Evolutionary conservation across 2,329 filamentous ascomycete genomes (phyloP).

Genomic region (Exophiala lecanii-corni): DNA sequence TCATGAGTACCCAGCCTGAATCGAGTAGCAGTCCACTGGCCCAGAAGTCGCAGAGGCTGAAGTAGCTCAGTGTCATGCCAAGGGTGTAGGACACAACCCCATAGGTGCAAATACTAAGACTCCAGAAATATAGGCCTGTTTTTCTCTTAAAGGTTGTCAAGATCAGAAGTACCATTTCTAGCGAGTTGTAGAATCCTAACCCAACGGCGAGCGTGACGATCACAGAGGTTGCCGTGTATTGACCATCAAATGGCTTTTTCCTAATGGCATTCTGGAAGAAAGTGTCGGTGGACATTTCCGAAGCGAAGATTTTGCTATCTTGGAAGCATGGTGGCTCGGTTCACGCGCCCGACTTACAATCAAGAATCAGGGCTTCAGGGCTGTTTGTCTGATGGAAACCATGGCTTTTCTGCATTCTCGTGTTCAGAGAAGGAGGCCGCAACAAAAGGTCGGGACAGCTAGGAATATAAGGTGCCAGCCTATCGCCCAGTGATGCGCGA

Average conservation of each 20-base stretch:
- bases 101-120: constrained; percentile 38
- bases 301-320: not conserved
- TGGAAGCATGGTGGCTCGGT: constrained; percentile 2
- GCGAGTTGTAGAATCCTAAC: constrained; percentile 47
- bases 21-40: constrained; percentile 39
- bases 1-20: constrained; percentile 44
- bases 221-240: constrained; percentile 33
- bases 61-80: constrained; percentile 46
- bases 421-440: too few relatives aligned
- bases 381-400: too few relatives aligned
- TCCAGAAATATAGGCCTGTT: constrained; percentile 48
- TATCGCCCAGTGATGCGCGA: too few relatives aligned
- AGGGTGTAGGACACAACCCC: constrained; percentile 44
- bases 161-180: constrained; percentile 46
- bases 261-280: constrained; percentile 1
- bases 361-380: too few relatives aligned
- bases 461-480: too few relatives aligned
- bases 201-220: constrained; percentile 42
- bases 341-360: too few relatives aligned
- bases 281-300: constrained; percentile 1
- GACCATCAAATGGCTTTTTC: constrained; percentile 21
- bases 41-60: constrained; percentile 31
- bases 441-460: too few relatives aligned
- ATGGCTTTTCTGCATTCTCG: too few relatives aligned
- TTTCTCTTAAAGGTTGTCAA: constrained; percentile 45